A percentile compares a stretch with the other conserved stretches of the same genome.
Conservation (phyloP, 352 stramenopile species). For the Pythium oligandrum region DNA sequence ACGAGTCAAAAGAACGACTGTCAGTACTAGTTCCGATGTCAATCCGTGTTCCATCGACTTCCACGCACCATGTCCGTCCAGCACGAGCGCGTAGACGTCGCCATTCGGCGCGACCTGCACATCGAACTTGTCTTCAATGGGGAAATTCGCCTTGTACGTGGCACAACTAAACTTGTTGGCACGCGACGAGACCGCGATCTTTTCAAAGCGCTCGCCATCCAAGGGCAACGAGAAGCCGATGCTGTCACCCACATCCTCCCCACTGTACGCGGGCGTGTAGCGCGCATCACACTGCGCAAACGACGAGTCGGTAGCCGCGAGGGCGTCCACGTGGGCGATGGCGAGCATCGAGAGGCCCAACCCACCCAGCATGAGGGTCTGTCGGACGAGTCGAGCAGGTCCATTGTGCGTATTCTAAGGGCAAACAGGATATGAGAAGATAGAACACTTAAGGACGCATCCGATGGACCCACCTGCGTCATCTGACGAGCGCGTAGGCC, state of each 20-base stretch:
- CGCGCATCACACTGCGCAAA: slow-evolving; percentile 20
- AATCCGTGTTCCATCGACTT: background rate
- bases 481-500: background rate
- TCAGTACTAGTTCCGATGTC: no score
- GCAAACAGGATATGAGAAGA: no score
- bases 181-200: slow-evolving; percentile 2
- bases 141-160: slow-evolving; percentile 62
- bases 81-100: slow-evolving; percentile 82
- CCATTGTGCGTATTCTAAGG: background rate
- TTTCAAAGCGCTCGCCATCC: slow-evolving; percentile 15
- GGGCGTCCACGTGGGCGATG: slow-evolving; percentile 15
- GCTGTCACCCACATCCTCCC: slow-evolving; percentile 14
- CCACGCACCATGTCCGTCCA: slow-evolving; percentile 85
- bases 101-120: slow-evolving; percentile 62
- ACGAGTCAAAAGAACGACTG: background rate
- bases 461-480: background rate
- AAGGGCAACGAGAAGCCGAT: slow-evolving; percentile 18
- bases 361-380: slow-evolving; percentile 19
- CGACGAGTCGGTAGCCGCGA: slow-evolving; percentile 6
- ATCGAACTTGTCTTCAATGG: slow-evolving; percentile 83
- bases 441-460: no score
- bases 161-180: slow-evolving; percentile 19
- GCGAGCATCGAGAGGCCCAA: slow-evolving; percentile 25
- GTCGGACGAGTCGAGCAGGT: slow-evolving; percentile 5
- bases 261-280: slow-evolving; percentile 21